Evolutionary conservation across 768 basidiomycete species (phyloP), one percentile per base, ranked within the genome.

Genomic region (Boletellus sp.): DNA sequence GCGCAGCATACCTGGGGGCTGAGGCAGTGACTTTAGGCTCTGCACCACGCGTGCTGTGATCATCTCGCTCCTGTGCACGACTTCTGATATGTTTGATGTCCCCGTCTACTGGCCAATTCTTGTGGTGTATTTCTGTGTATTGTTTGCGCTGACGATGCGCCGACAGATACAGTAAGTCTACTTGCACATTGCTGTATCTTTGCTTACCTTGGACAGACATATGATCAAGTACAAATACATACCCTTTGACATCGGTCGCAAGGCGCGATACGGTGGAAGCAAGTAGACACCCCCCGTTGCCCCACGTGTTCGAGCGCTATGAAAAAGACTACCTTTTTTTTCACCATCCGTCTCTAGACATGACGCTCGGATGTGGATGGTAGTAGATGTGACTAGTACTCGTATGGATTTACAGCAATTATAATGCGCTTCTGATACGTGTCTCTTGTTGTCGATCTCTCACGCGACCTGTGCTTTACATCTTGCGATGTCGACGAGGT

Each of bases 31-130:
- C n/a, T 48, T 4, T 28, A 94, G 94, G 95, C 78, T 97, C 38
- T 90, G 92, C 5, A 77, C 92, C 1, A 98, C 94, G 6, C 85
- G 90, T 40, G 93, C 95, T 11, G 87, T 90, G 22, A n/a, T 88
- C 19, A 65, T 99, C 45, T 87, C 93, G 5, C 61, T 95, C 36
- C 70, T 85, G 47, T 87, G 87, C 67, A 90, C 96, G 2, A 72
- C 86, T 48, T 94, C 90, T 22, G 78, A 87, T 40, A 72, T 86
- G 32, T 95, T 96, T 58, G 94, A 98, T 66, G 88, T 99, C 19
- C 95, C 96, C 7, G 96, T 98, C 20, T 98, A 96, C 73, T 98
- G 96, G 94, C 96, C 96, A 8, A 98, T 99, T 69, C 82, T 99
- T 47, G 84, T 98, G 59, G 76, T 97, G 50, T 99, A 99, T 74